Conservation (phyloP, 208 protist genomes). For the Leishmania tropica region DNA sequence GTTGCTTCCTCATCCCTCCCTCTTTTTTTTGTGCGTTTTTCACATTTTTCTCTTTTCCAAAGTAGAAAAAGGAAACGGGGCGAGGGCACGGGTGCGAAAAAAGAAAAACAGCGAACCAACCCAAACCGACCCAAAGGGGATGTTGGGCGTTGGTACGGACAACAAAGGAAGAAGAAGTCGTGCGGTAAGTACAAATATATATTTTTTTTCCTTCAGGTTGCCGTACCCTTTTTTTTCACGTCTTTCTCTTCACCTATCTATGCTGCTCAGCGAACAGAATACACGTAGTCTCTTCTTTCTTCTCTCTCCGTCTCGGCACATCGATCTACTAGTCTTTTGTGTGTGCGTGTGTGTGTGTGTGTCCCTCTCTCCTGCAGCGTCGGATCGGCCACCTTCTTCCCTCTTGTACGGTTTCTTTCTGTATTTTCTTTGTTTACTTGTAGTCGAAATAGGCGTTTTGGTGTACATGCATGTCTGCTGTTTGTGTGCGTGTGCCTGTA, state of each 20-base stretch:
- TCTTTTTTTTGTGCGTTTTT: background rate
- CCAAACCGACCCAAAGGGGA: background rate
- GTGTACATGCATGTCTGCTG: constrained; percentile 19
- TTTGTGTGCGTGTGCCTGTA: constrained; percentile 10
- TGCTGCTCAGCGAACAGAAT: background rate
- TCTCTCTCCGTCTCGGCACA: background rate
- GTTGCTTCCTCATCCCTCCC: background rate
- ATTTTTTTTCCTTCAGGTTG: background rate
- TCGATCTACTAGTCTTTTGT: background rate
- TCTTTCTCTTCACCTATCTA: background rate
- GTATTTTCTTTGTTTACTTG: constrained; percentile 11
- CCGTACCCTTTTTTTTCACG: background rate
- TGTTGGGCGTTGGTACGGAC: background rate
- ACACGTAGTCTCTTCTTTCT: background rate
- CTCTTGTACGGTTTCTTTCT: constrained; percentile 1
- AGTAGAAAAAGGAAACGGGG: background rate
- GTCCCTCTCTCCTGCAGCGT: background rate
- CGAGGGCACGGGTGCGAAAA: background rate
- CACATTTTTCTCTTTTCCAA: background rate
- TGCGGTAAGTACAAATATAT: background rate
- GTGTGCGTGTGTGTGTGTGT: background rate
- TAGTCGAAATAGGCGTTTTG: constrained; percentile 1
- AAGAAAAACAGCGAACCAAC: background rate
- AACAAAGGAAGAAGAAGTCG: background rate
- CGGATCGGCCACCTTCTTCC: background rate